Conservation (phyloP, 1,284 basidiomycete species). For the Papiliotrema terrestris region DNA sequence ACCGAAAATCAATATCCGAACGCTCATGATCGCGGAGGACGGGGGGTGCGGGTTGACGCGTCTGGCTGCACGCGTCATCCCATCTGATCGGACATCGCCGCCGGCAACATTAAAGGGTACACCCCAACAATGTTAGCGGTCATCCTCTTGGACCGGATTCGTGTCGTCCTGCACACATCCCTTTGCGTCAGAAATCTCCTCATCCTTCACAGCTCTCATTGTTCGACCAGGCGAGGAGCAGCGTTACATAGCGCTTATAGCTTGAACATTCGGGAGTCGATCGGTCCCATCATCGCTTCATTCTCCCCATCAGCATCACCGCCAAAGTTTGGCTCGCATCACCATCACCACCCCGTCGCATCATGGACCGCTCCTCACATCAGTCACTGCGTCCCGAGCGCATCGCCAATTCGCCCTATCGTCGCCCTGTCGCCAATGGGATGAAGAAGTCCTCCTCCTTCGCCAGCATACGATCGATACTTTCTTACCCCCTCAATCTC, state of each 20-base stretch:
- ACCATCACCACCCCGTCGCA: not conserved
- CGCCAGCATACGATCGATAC: constrained; percentile 16
- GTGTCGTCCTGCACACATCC: no score
- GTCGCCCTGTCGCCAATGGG: constrained; percentile 14
- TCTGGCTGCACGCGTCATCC: not conserved
- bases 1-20: not conserved
- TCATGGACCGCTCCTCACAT: constrained; percentile 35
- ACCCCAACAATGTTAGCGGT: no score
- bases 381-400: constrained; percentile 29
- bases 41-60: not conserved
- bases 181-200: no score
- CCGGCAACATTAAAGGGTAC: no score
- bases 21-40: not conserved
- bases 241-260: no score
- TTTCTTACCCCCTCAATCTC: constrained; percentile 30
- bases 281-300: not conserved
- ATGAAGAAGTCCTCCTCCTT: constrained; percentile 17
- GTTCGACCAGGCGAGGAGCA: no score
- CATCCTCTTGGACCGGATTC: no score
- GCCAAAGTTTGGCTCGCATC: no score
- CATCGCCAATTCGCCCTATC: constrained; percentile 28
- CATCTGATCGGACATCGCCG: no score
- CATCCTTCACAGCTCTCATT: no score
- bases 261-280: no score
- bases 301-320: not conserved